Conservation (phyloP, 805 yeast species). For the Zygoascus ofunaensis region DNA sequence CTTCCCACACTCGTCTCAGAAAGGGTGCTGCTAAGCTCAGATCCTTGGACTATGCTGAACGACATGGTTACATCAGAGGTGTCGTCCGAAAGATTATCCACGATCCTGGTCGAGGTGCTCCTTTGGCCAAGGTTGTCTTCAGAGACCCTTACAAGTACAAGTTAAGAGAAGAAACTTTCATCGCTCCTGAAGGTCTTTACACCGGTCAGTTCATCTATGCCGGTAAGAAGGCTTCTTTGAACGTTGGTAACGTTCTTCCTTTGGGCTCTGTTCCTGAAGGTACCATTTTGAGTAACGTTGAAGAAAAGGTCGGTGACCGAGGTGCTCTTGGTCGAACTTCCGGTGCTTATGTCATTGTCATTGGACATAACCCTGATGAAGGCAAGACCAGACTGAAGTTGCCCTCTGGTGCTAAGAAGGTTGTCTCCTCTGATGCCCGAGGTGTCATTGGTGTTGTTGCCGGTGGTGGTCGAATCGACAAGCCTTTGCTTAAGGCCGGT, state of each 20-base stretch:
- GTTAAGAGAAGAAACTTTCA: constrained; percentile 95
- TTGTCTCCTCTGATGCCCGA: constrained; percentile 91
- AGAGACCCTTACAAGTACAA: constrained; percentile 99
- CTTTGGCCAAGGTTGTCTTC: constrained; percentile 97
- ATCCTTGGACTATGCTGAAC: constrained; percentile 98
- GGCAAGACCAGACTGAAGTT: constrained; percentile 98
- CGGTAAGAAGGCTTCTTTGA: constrained; percentile 96
- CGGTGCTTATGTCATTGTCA: constrained; percentile 97
- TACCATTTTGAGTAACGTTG: constrained; percentile 97
- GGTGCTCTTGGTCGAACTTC: constrained; percentile 99
- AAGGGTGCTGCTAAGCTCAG: constrained; percentile 99
- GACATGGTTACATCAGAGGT: constrained; percentile 99
- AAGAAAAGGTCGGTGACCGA: constrained; percentile 98
- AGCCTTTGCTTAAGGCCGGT: constrained; percentile 99
- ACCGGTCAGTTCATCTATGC: constrained; percentile 99
- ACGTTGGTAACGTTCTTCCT: constrained; percentile 90
- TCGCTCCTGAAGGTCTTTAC: constrained; percentile 99
- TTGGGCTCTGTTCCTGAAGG: constrained; percentile 98
- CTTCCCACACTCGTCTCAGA: constrained; percentile 99
- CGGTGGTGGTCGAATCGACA: constrained; percentile 99
- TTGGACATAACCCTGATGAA: constrained; percentile 99
- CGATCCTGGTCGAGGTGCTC: constrained; percentile 99
- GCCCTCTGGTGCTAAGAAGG: constrained; percentile 98
- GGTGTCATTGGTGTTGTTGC: constrained; percentile 99
- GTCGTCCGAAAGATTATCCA: constrained; percentile 96